phyloP scores from a whole-genome alignment of 2,329 filamentous ascomycete genomes.

The Diplocarpon mali region DNA sequence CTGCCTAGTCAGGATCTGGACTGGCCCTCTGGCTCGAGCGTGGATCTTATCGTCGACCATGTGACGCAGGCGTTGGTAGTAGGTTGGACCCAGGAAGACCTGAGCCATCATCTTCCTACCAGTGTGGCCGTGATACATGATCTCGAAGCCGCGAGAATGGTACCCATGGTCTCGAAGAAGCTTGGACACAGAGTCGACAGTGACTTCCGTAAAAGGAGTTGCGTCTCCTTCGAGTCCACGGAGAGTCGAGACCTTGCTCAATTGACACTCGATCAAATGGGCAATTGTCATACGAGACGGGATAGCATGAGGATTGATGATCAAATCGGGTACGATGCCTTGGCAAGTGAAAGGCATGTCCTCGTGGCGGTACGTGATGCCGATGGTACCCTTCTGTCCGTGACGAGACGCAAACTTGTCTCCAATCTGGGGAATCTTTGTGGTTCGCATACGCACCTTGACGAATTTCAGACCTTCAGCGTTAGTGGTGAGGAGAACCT shows the following conservation, averaged over 20 bases:
- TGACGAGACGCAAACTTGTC: constrained; percentile 99
- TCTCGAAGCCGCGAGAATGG: constrained; percentile 92
- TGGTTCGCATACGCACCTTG: constrained; percentile 94
- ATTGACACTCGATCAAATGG: constrained; percentile 96
- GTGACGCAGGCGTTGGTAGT: constrained; percentile 96
- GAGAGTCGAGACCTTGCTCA: constrained; percentile 90
- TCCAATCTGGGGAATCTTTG: constrained; percentile 96
- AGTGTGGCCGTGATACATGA: constrained; percentile 98
- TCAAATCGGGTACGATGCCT: constrained; percentile 85
- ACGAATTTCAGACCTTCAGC: constrained; percentile 90
- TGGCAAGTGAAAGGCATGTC: constrained; percentile 97
- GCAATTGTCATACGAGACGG: constrained; percentile 99
- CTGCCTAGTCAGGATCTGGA: constrained; percentile 94
- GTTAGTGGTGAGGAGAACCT: constrained; percentile 88
- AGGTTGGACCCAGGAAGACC: constrained; percentile 94
- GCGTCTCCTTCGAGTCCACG: constrained; percentile 95
- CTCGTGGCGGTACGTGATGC: constrained; percentile 94
- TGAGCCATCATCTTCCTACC: constrained; percentile 87
- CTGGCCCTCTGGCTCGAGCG: constrained; percentile 90
- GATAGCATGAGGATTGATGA: constrained; percentile 99
- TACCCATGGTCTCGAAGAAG: constrained; percentile 84
- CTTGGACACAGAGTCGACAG: constrained; percentile 83
- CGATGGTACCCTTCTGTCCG: constrained; percentile 98
- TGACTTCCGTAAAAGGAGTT: constrained; percentile 95
- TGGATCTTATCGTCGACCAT: constrained; percentile 99